These are phyloP conservation scores for Croton laevigatus DNA, from an alignment of 441 rosid genomes.

Conservation along the genomic window DNA sequence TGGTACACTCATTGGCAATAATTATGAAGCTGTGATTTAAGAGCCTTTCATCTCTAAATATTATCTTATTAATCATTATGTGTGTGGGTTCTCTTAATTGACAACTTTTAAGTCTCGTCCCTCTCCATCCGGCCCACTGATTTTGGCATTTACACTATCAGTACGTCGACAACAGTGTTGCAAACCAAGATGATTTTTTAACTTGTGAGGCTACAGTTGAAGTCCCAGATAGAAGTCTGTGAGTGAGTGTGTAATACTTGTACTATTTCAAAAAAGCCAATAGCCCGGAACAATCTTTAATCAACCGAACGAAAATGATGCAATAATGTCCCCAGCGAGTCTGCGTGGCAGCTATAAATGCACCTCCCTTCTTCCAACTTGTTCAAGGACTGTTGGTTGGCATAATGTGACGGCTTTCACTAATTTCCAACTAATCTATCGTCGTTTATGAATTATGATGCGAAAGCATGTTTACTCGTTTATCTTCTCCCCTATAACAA, in stretches of 20 bases:
- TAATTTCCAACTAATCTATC: conserved; percentile 15
- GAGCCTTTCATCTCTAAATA: not conserved
- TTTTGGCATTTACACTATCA: not conserved
- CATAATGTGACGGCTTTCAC: conserved; percentile 16
- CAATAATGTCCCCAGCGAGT: not conserved
- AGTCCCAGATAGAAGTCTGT: no score
- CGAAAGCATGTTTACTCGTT: not conserved
- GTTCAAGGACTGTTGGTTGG: conserved; percentile 14
- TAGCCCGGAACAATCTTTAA: not conserved
- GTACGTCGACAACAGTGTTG: no score
- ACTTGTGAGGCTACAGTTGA: no score
- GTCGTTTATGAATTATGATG: not conserved
- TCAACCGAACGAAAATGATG: not conserved
- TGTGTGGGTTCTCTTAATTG: conserved; percentile 2
- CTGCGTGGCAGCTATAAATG: conserved; percentile 10
- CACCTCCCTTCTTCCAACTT: conserved; percentile 4
- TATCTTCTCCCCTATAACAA: not conserved
- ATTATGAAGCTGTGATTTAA: not conserved
- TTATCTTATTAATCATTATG: not conserved
- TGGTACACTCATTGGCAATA: no score
- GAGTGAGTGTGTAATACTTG: no score
- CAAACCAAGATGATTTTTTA: no score
- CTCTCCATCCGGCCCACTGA: conserved; percentile 12
- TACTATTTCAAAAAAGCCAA: no score
- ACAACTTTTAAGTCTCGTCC: not conserved